Conservation (phyloP, 75 land plant species). For the Selaginella tamariscina region DNA sequence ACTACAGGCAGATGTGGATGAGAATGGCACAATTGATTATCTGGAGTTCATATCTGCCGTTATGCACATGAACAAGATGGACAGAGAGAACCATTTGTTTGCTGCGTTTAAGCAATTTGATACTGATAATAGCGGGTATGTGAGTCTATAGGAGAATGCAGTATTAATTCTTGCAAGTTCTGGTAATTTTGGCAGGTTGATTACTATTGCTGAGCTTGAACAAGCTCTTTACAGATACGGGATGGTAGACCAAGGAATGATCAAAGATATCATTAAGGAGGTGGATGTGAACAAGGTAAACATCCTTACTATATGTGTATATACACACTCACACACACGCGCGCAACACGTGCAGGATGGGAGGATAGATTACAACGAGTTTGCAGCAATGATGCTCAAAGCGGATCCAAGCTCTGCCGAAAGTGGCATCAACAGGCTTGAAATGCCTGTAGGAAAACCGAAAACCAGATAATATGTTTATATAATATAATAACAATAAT, state of each 20-base stretch:
- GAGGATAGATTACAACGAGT: too few relatives aligned
- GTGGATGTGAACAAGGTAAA: conserved; percentile 76
- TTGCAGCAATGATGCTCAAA: too few relatives aligned
- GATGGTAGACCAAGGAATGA: conserved; percentile 67
- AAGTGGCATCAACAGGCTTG: too few relatives aligned
- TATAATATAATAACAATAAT: too few relatives aligned
- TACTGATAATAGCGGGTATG: conserved; percentile 58
- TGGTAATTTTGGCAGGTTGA: conserved; percentile 40
- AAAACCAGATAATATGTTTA: too few relatives aligned
- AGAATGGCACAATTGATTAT: conserved; percentile 72
- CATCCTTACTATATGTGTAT: too few relatives aligned
- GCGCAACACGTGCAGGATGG: too few relatives aligned
- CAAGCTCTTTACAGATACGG: conserved; percentile 60
- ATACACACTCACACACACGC: too few relatives aligned
- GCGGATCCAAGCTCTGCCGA: too few relatives aligned
- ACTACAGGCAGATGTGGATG: conserved; percentile 67
- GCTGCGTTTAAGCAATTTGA: conserved; percentile 68
- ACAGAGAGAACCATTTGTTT: conserved; percentile 62
- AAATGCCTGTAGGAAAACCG: too few relatives aligned
- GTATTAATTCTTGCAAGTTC: too few relatives aligned
- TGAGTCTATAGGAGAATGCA: too few relatives aligned
- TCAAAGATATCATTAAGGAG: conserved; percentile 71
- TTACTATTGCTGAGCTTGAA: conserved; percentile 65
- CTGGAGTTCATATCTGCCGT: conserved; percentile 70
- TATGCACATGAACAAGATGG: conserved; percentile 69